Percentiles rank a stretch among this genome's conserved stretches.
Conservation (phyloP, 2,329 filamentous ascomycete species). For the Aspergillus niger region DNA sequence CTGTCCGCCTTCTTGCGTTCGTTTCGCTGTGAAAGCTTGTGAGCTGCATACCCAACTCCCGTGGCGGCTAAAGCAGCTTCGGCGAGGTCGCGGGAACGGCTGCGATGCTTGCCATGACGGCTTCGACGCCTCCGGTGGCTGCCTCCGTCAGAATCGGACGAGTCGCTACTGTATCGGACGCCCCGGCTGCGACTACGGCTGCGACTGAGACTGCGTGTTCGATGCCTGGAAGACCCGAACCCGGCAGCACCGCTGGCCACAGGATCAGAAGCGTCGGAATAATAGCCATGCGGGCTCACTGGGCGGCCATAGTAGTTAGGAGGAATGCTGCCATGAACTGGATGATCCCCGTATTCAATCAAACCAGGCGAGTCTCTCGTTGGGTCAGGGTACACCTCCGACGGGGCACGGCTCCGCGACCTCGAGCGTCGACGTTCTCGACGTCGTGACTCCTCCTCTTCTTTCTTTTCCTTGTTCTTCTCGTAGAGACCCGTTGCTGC, state of each 20-base stretch:
- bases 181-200: constrained; percentile 46
- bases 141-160: constrained; percentile 41
- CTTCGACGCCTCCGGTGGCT: constrained; percentile 34
- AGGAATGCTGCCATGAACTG: constrained; percentile 59
- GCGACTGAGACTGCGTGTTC: constrained; percentile 51
- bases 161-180: constrained; percentile 37
- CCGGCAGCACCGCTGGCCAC: constrained; percentile 35
- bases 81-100: constrained; percentile 50
- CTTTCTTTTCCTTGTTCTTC: constrained; percentile 62
- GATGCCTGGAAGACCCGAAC: constrained; percentile 31
- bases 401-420: constrained; percentile 48
- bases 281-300: constrained; percentile 40
- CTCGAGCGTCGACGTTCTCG: constrained; percentile 46
- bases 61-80: constrained; percentile 60
- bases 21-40: constrained; percentile 58
- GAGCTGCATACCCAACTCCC: constrained; percentile 58
- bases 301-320: constrained; percentile 51
- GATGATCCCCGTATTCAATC: constrained; percentile 66
- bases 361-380: constrained; percentile 51
- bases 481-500: constrained; percentile 65
- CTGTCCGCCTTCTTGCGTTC: constrained; percentile 59
- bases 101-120: constrained; percentile 38
- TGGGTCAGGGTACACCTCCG: constrained; percentile 43
- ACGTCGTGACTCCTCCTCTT: constrained; percentile 46
- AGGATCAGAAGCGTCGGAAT: constrained; percentile 47